A percentile compares a stretch with the other conserved stretches of the same genome.
phyloP scores from a whole-genome alignment of 169 alveolate species.

The Plasmodium coatneyi region DNA sequence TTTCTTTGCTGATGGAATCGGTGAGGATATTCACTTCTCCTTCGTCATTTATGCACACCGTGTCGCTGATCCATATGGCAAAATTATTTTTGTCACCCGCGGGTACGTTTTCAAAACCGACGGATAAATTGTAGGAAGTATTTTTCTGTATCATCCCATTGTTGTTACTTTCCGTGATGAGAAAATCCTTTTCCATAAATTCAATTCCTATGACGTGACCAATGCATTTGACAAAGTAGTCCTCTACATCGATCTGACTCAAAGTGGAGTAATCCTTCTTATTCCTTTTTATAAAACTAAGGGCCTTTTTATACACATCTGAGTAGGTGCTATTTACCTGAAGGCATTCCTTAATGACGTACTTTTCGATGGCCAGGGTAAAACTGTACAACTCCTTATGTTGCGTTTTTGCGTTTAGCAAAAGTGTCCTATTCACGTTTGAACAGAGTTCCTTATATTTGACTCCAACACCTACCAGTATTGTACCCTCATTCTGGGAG shows the following conservation, averaged over 20 bases:
- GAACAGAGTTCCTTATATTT: conserved; percentile 83
- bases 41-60: conserved; percentile 84
- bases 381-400: conserved; percentile 82
- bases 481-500: conserved; percentile 84
- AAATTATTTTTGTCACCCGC: conserved; percentile 79
- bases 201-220: conserved; percentile 92
- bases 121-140: conserved; percentile 87
- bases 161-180: conserved; percentile 64
- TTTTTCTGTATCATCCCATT: conserved; percentile 78
- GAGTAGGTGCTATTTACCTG: conserved; percentile 77
- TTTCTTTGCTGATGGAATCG: conserved; percentile 82
- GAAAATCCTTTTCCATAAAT: conserved; percentile 83
- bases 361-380: conserved; percentile 78
- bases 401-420: conserved; percentile 81
- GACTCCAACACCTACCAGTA: conserved; percentile 82
- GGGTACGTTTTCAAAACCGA: conserved; percentile 87
- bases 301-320: conserved; percentile 78
- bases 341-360: conserved; percentile 75
- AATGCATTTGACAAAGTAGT: conserved; percentile 83
- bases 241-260: conserved; percentile 27
- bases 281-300: conserved; percentile 74
- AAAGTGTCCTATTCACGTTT: conserved; percentile 83
- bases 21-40: conserved; percentile 83
- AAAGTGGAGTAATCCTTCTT: conserved; percentile 12
- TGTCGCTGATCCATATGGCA: conserved; percentile 93